These are phyloP conservation scores for Pelargonium cotyledonis DNA, from an alignment of 441 rosid species.

Conservation along the genomic window DNA sequence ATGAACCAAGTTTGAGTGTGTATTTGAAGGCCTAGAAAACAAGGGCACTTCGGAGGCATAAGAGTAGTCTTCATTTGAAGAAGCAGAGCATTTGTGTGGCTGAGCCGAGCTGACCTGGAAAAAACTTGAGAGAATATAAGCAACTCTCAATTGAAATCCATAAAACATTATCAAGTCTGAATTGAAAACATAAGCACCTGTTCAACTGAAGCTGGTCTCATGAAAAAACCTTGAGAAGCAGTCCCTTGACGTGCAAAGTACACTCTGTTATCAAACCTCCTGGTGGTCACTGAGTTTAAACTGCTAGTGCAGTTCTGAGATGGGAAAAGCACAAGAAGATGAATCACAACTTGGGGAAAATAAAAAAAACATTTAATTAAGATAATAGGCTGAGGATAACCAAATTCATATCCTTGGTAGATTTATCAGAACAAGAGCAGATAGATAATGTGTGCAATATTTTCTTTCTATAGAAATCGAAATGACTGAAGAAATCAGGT, in stretches of 20 bases:
- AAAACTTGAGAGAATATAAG: not conserved
- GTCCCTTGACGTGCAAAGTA: constrained; percentile 68
- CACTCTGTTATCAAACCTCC: constrained; percentile 52
- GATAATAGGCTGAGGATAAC: not conserved
- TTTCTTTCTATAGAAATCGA: not conserved
- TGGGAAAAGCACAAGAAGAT: constrained; percentile 6
- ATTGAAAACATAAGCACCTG: constrained; percentile 33
- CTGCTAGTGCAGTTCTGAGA: constrained; percentile 68
- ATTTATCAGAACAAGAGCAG: not conserved
- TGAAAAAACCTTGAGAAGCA: constrained; percentile 52
- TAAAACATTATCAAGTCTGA: not conserved
- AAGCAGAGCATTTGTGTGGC: constrained; percentile 21
- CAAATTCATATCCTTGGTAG: too few species aligned
- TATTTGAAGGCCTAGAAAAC: constrained; percentile 25
- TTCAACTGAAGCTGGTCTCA: constrained; percentile 50
- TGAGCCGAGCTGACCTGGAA: constrained; percentile 13
- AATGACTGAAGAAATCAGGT: not conserved
- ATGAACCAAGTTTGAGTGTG: not conserved
- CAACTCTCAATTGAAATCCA: not conserved
- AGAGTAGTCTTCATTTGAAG: constrained; percentile 19
- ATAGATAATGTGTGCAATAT: not conserved
- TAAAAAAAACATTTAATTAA: not conserved
- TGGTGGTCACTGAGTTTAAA: constrained; percentile 37
- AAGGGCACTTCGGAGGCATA: constrained; percentile 32
- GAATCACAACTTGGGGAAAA: not conserved